These are phyloP conservation scores for Panicum hallii DNA, from an alignment of 202 grass and related monocot genomes.

Conservation along the genomic window DNA sequence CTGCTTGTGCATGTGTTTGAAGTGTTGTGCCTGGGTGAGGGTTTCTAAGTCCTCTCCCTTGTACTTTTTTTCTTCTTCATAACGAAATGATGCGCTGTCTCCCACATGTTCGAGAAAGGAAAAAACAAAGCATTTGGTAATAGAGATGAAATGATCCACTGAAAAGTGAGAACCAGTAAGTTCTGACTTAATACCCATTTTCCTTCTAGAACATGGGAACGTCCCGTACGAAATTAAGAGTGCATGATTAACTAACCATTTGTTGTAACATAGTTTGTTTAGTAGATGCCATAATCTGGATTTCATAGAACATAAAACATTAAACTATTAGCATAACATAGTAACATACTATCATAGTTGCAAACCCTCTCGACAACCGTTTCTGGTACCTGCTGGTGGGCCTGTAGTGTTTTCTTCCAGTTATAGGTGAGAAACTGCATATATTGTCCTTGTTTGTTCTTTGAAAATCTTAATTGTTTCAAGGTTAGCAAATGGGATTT, in stretches of 20 bases:
- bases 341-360: background rate
- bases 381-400: background rate
- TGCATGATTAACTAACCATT: slow-evolving; percentile 4
- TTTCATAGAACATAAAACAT: background rate
- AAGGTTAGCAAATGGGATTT: background rate
- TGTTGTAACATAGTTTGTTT: background rate
- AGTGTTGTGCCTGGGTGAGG: background rate
- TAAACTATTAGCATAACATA: background rate
- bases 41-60: background rate
- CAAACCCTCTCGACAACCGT: background rate
- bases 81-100: background rate
- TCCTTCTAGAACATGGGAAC: background rate
- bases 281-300: background rate
- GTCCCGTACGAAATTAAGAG: background rate
- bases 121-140: background rate
- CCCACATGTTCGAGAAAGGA: background rate
- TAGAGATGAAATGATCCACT: slow-evolving; percentile 4
- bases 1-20: background rate
- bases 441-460: background rate
- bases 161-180: background rate
- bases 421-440: slow-evolving; percentile 17
- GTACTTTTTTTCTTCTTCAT: background rate
- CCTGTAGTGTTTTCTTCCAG: background rate
- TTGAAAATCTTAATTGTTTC: background rate
- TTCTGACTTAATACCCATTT: background rate